A percentile compares a stretch with the other conserved stretches of the same genome.
Evolutionary conservation across 495 filamentous ascomycete genomes (phyloP).

Genomic region (Daldinia vernicosa): DNA sequence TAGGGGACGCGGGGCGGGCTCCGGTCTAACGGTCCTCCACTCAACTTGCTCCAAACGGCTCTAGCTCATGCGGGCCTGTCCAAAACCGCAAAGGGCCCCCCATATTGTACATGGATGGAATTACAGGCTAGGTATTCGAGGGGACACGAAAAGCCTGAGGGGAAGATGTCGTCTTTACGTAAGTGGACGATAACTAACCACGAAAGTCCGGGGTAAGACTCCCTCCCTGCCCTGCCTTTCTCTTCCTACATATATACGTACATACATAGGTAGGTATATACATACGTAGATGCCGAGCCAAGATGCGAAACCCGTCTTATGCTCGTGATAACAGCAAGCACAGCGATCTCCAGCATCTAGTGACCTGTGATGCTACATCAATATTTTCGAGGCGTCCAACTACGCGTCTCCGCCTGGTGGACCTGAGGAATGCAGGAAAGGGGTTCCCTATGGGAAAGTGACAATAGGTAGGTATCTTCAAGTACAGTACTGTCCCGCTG

Average conservation of each 20-base stretch:
- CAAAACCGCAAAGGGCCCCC: not conserved
- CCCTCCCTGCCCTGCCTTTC: not conserved
- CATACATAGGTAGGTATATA: not conserved
- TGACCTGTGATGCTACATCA: not conserved
- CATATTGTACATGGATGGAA: not conserved
- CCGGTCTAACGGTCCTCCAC: not conserved
- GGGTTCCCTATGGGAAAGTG: not conserved
- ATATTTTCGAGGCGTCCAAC: not conserved
- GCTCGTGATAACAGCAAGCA: not conserved
- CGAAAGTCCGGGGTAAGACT: no score
- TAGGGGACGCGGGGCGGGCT: not conserved
- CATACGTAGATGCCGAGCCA: not conserved
- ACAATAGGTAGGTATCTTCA: not conserved
- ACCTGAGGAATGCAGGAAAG: not conserved
- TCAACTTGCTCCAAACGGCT: not conserved
- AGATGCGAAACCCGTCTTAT: not conserved
- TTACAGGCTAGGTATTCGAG: not conserved
- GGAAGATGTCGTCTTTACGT: no score
- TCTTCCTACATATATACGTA: no score
- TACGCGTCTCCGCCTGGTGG: not conserved
- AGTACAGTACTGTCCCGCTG: not conserved
- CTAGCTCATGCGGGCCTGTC: not conserved
- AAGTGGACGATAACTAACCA: no score
- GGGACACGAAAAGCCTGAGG: not conserved
- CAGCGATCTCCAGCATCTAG: not conserved